These are phyloP conservation scores for Penicillium fuscoglaucum DNA, from an alignment of 2,329 filamentous ascomycete genomes.

Conservation along the genomic window DNA sequence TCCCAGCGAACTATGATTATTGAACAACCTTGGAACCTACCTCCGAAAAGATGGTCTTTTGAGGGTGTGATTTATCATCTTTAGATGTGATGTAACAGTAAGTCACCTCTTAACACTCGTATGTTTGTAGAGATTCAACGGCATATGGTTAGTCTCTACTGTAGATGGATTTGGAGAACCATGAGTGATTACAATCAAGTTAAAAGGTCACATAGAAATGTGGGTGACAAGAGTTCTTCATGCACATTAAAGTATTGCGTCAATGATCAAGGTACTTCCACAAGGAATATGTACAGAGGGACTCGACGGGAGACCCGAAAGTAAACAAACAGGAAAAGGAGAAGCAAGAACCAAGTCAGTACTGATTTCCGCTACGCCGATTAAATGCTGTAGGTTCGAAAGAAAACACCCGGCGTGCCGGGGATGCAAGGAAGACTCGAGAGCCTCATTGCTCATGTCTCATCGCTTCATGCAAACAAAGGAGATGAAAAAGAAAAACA, in stretches of 20 bases:
- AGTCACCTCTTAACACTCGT: too few relatives aligned
- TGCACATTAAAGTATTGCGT: slow-evolving; percentile 7
- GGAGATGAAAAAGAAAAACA: slow-evolving; percentile 18
- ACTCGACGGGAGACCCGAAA: slow-evolving; percentile 1
- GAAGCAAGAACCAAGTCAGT: slow-evolving; percentile 4
- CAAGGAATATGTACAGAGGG: slow-evolving; percentile 11
- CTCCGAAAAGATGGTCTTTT: too few relatives aligned
- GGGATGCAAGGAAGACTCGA: slow-evolving; percentile 18
- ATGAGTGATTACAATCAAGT: not conserved
- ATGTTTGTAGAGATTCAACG: too few relatives aligned
- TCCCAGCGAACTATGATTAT: too few relatives aligned
- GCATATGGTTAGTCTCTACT: too few relatives aligned
- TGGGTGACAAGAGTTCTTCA: not conserved
- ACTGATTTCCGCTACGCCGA: slow-evolving; percentile 19
- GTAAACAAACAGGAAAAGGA: slow-evolving; percentile 10
- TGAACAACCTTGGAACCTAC: too few relatives aligned
- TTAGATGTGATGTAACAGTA: too few relatives aligned
- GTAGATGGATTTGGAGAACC: too few relatives aligned
- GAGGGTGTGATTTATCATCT: too few relatives aligned
- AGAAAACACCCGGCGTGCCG: slow-evolving; percentile 11
- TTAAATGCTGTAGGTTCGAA: slow-evolving; percentile 27
- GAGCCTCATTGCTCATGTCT: slow-evolving; percentile 27
- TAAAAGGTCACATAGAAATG: not conserved
- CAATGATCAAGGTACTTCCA: slow-evolving; percentile 5
- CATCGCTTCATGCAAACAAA: slow-evolving; percentile 29